Conservation (phyloP, 495 filamentous ascomycete species). For the Pseudoneurospora amorphoporcata region DNA sequence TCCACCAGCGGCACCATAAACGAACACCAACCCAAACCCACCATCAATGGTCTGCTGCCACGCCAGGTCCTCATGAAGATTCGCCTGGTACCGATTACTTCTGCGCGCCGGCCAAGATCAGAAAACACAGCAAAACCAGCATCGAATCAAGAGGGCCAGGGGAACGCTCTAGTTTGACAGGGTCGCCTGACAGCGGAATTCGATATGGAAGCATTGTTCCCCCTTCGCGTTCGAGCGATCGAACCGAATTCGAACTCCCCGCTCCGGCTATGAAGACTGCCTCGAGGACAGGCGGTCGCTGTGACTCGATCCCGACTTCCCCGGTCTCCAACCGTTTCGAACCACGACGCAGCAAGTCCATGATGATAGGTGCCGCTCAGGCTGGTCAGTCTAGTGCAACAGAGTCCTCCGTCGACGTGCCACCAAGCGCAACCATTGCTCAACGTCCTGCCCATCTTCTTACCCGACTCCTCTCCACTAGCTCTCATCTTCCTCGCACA, state of each 20-base stretch:
- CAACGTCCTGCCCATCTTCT: constrained; percentile 16
- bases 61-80: background rate
- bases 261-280: constrained; percentile 59
- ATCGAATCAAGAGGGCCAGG: constrained; percentile 17
- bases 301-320: background rate
- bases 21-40: background rate
- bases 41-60: background rate
- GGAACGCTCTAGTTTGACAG: constrained; percentile 25
- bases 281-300: constrained; percentile 24
- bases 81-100: background rate
- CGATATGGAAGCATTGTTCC: constrained; percentile 71
- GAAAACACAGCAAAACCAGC: background rate
- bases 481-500: constrained; percentile 9
- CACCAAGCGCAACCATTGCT: background rate
- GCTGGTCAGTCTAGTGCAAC: constrained; percentile 2
- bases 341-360: constrained; percentile 17
- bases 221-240: constrained; percentile 40
- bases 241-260: constrained; percentile 50
- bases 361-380: constrained; percentile 6
- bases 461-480: constrained; percentile 19
- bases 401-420: constrained; percentile 5
- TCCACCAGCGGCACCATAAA: background rate
- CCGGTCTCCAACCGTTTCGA: constrained; percentile 5
- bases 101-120: background rate
- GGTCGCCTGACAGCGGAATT: constrained; percentile 19